Percentiles rank a stretch among this genome's conserved stretches.
phyloP scores from a whole-genome alignment of 2,329 filamentous ascomycete species.

The Hymenotorrendiella dingleyae region DNA sequence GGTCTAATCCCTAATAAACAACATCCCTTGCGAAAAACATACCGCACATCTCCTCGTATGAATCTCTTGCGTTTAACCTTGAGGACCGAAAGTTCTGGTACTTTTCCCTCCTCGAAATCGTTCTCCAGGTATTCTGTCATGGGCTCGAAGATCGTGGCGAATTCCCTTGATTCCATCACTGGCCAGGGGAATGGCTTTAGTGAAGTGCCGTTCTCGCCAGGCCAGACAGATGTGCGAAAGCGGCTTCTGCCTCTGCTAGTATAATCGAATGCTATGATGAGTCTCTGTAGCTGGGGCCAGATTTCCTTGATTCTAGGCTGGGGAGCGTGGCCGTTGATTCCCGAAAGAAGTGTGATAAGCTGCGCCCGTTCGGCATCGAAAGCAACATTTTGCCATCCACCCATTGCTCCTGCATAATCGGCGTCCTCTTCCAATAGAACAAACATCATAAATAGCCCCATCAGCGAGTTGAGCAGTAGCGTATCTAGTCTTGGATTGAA shows the following conservation, averaged over 20 bases:
- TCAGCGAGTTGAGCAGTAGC: conserved; percentile 26
- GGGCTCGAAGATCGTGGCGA: conserved; percentile 18
- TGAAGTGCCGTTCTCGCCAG: conserved; percentile 25
- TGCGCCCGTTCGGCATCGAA: conserved; percentile 28
- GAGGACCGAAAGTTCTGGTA: conserved; percentile 22
- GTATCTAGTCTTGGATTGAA: conserved; percentile 26
- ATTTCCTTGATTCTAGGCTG: conserved; percentile 24
- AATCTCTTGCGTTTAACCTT: conserved; percentile 27
- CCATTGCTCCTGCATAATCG: conserved; percentile 22
- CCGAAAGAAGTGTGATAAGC: conserved; percentile 26
- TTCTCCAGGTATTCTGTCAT: conserved; percentile 22
- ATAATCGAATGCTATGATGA: conserved; percentile 28
- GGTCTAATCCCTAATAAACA: conserved; percentile 21
- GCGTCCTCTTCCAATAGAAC: conserved; percentile 26
- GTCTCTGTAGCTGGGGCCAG: conserved; percentile 23
- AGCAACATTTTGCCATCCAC: conserved; percentile 27
- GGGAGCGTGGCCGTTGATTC: conserved; percentile 21
- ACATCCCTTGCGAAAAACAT: conserved; percentile 24
- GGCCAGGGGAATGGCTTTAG: conserved; percentile 14
- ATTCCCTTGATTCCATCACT: conserved; percentile 9
- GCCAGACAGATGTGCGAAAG: conserved; percentile 27
- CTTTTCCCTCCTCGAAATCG: conserved; percentile 18
- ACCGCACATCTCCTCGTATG: conserved; percentile 25
- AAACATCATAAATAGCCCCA: conserved; percentile 29
- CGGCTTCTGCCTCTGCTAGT: conserved; percentile 24